phyloP scores from a whole-genome alignment of 345 rosid genomes.

The Viola odorata region DNA sequence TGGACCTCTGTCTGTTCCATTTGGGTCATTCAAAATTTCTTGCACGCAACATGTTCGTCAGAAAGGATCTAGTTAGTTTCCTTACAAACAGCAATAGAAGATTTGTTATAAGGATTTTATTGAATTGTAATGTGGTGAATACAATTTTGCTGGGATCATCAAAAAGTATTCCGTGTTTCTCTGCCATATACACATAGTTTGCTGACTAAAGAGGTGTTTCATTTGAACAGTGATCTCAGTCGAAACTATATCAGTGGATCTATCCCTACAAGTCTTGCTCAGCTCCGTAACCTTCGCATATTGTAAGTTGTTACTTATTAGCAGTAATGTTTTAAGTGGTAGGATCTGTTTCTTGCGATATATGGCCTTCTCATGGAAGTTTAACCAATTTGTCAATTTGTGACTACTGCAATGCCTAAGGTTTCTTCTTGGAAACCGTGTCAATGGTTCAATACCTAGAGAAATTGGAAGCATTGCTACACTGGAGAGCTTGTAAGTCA shows the following conservation, averaged over 20 bases:
- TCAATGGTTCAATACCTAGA: constrained; percentile 56
- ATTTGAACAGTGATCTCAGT: constrained; percentile 52
- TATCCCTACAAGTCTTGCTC: constrained; percentile 49
- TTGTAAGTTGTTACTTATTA: constrained; percentile 38
- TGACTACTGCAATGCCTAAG: constrained; percentile 26
- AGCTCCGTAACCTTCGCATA: constrained; percentile 38
- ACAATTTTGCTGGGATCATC: too few relatives aligned
- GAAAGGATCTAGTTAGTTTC: too few relatives aligned
- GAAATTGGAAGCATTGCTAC: constrained; percentile 52
- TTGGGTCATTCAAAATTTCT: too few relatives aligned
- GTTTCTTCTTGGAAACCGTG: constrained; percentile 54
- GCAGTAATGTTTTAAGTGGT: background rate
- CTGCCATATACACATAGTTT: too few relatives aligned
- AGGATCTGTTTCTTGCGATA: background rate
- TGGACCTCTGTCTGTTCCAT: too few relatives aligned
- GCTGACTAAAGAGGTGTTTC: background rate
- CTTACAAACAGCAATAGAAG: too few relatives aligned
- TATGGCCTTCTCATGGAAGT: background rate
- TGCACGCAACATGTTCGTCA: too few relatives aligned
- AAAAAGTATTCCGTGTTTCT: too few relatives aligned
- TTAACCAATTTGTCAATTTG: background rate
- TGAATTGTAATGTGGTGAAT: too few relatives aligned
- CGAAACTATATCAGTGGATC: constrained; percentile 71
- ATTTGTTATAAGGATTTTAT: too few relatives aligned
- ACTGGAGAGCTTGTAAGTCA: constrained; percentile 55